Evolutionary conservation across 805 yeast species (phyloP).

Genomic region (Candida peoriensis): DNA sequence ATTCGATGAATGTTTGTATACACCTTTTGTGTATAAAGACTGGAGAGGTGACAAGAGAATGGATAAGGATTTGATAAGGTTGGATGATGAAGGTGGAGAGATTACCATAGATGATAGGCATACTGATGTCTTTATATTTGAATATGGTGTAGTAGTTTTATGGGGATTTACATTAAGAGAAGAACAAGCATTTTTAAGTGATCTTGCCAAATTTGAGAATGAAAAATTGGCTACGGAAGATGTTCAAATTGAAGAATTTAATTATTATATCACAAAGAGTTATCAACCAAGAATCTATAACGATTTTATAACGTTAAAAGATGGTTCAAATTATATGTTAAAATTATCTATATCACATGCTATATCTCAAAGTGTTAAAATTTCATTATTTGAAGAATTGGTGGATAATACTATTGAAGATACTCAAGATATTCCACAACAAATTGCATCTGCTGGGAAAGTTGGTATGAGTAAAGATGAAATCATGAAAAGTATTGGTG

Average conservation of each 20-base stretch:
- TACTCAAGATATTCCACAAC: constrained; percentile 95
- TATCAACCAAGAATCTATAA: constrained; percentile 95
- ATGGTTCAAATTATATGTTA: constrained; percentile 84
- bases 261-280: constrained; percentile 87
- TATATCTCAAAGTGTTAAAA: constrained; percentile 90
- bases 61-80: constrained; percentile 49
- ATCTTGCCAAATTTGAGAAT: constrained; percentile 83
- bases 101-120: constrained; percentile 76
- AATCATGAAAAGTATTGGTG: constrained; percentile 97
- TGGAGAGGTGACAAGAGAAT: constrained; percentile 57
- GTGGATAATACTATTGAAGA: constrained; percentile 97
- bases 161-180: constrained; percentile 93
- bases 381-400: constrained; percentile 90
- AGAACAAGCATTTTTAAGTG: constrained; percentile 74
- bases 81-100: constrained; percentile 95
- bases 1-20: constrained; percentile 91
- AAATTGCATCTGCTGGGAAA: constrained; percentile 90
- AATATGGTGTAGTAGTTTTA: constrained; percentile 93
- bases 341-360: constrained; percentile 94
- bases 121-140: constrained; percentile 83
- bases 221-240: constrained; percentile 91
- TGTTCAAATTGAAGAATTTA: constrained; percentile 90
- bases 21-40: constrained; percentile 79
- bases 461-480: constrained; percentile 92
- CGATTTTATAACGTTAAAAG: constrained; percentile 89